Percentiles rank a stretch among this genome's conserved stretches.
Evolutionary conservation across 1,139 yeast species (phyloP).

Genomic region (Taphrina pruni): DNA sequence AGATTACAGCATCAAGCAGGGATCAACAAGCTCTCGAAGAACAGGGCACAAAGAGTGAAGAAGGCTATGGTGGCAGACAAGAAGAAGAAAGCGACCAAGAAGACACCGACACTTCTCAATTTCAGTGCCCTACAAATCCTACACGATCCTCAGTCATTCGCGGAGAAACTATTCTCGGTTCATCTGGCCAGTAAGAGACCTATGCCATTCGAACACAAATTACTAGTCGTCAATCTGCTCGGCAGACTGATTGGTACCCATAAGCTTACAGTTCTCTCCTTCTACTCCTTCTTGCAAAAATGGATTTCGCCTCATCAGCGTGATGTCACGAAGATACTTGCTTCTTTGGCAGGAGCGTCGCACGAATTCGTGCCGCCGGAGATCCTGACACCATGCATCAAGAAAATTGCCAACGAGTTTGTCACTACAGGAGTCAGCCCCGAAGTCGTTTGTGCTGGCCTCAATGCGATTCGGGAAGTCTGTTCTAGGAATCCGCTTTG

Average conservation of each 20-base stretch:
- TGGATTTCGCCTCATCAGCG: conserved; percentile 92
- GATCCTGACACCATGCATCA: conserved; percentile 72
- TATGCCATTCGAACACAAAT: conserved; percentile 84
- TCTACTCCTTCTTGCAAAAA: conserved; percentile 84
- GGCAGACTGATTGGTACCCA: conserved; percentile 93
- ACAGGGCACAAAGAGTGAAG: conserved; percentile 75
- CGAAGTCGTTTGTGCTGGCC: conserved; percentile 97
- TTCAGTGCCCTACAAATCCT: conserved; percentile 92
- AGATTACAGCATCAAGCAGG: conserved; percentile 79
- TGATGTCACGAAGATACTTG: conserved; percentile 93
- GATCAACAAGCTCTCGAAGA: conserved; percentile 80
- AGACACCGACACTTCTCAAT: conserved; percentile 58
- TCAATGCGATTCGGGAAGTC: conserved; percentile 91
- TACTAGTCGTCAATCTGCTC: conserved; percentile 80
- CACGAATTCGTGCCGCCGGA: conserved; percentile 98
- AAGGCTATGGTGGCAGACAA: conserved; percentile 55
- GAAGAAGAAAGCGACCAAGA: conserved; percentile 37
- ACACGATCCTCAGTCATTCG: conserved; percentile 97
- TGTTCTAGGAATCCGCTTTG: conserved; percentile 92
- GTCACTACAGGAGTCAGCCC: conserved; percentile 98
- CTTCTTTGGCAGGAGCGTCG: conserved; percentile 94
- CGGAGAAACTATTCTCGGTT: conserved; percentile 75
- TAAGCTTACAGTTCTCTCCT: conserved; percentile 84
- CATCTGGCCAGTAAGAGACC: conserved; percentile 68
- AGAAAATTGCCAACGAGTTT: conserved; percentile 95